Evolutionary conservation across 2,329 filamentous ascomycete genomes (phyloP).

Genomic region (Penicillium sp.): DNA sequence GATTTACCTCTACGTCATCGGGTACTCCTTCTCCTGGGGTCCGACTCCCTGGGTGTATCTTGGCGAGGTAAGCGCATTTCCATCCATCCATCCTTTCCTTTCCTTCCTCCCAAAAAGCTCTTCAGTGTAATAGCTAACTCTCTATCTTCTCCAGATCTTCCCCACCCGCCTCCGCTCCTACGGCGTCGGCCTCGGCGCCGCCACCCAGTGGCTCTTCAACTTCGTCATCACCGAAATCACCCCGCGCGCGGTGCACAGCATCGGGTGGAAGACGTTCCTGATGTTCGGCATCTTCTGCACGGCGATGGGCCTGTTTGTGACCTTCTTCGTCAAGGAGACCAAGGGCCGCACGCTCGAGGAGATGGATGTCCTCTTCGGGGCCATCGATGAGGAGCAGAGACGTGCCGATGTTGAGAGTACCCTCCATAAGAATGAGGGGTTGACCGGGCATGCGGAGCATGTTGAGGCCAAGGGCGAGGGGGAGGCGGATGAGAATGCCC

Average conservation of each 20-base stretch:
- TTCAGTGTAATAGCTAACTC: no score
- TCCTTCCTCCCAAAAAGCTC: no score
- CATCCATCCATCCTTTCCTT: no score
- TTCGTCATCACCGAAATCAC: slow-evolving; percentile 49
- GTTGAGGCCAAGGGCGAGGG: neutral
- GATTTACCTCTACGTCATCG: slow-evolving; percentile 23
- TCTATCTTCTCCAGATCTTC: slow-evolving; percentile 36
- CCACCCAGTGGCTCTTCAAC: slow-evolving; percentile 49
- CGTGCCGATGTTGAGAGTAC: neutral
- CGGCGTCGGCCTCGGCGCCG: slow-evolving; percentile 45
- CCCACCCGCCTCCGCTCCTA: slow-evolving; percentile 46
- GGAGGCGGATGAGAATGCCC: neutral
- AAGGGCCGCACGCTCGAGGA: slow-evolving; percentile 61
- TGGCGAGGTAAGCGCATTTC: neutral
- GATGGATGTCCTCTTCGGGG: slow-evolving; percentile 62
- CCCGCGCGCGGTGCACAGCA: slow-evolving; percentile 41
- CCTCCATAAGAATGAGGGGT: neutral
- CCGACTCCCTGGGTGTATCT: slow-evolving; percentile 41
- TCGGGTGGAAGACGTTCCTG: slow-evolving; percentile 38
- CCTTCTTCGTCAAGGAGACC: slow-evolving; percentile 59
- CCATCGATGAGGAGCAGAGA: neutral
- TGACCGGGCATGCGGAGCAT: neutral
- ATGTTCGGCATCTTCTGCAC: slow-evolving; percentile 49
- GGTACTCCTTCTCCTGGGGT: slow-evolving; percentile 33
- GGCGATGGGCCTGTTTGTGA: slow-evolving; percentile 32